These are phyloP conservation scores for Clonostachys rosea DNA, from an alignment of 2,329 filamentous ascomycete genomes.

Conservation along the genomic window DNA sequence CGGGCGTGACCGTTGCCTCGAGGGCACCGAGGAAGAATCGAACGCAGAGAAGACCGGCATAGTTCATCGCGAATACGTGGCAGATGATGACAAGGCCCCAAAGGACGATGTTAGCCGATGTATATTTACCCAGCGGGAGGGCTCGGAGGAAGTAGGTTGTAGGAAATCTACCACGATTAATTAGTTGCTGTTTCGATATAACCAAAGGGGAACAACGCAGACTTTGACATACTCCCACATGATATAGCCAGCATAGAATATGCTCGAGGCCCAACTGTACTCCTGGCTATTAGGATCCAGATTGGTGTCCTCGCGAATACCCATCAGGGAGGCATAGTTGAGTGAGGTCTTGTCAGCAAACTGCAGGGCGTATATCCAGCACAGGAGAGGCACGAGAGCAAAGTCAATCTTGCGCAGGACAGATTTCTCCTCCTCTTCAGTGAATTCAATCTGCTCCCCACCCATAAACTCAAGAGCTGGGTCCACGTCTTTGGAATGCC, in stretches of 20 bases:
- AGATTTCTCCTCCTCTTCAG: constrained; percentile 6
- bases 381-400: constrained; percentile 19
- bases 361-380: constrained; percentile 20
- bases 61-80: constrained; percentile 10
- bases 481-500: not conserved
- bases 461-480: not conserved
- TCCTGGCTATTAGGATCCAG: constrained; percentile 13
- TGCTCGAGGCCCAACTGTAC: constrained; percentile 17
- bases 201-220: not conserved
- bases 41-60: constrained; percentile 10
- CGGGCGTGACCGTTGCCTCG: constrained; percentile 14
- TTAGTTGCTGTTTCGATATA: not conserved
- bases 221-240: not conserved
- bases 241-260: constrained; percentile 1
- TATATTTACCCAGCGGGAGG: constrained; percentile 25
- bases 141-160: constrained; percentile 23
- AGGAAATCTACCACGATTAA: constrained; percentile 17
- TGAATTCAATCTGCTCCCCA: constrained; percentile 3
- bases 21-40: constrained; percentile 15
- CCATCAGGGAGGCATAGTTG: constrained; percentile 26
- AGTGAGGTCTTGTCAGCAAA: constrained; percentile 21
- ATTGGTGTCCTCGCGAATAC: constrained; percentile 19
- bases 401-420: constrained; percentile 22
- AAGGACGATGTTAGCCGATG: constrained; percentile 25
- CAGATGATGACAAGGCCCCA: constrained; percentile 28